Base-by-base conservation (phyloP, 148 eudicot species). In the Silene uniflora region DNA sequence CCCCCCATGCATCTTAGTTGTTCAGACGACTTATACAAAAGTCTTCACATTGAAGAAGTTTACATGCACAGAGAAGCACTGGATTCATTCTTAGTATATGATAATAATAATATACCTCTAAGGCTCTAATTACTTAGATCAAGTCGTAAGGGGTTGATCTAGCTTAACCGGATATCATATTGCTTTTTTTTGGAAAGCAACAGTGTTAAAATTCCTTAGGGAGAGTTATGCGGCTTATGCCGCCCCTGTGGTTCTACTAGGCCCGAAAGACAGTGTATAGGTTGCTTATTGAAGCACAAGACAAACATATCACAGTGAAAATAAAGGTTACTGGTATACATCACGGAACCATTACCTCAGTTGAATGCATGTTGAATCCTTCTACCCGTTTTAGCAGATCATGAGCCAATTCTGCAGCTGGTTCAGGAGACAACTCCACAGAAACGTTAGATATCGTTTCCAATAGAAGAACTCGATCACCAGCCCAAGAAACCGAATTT, bases 351-450 rank as follows among this genome's bases (percentile, higher is more conserved):
- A 19, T 9, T 86, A 96, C 99, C 99, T 96, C 99, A 73, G 97
- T 89, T 11, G 92, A 85, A 81, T 96, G 89, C 99, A 96, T 91
- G 77, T 77, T 84, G 82, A 96, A 92, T 81, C 85, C 86, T 76
- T 91, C 98, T 13, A 96, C 83, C 63, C 98, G 82, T 84, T 83
- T 87, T 22, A 96, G 83, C 75, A 96, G 86, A 78, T 88, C 87
- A 81, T 89, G 91, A 68, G 98, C 99, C 75, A 96, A 83, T 59
- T 92, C 98, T 56, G 98, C 96, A n/a, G 99, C 98, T 84, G 97
- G 90, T 83, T 86, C 97, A 52, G 96, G 77, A 75, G 99, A 93
- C 85, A 92, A 71, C 78, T 87, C 94, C 29, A 88, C 84, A 58
- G 99, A 89, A 49, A 92, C 98, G 78, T 88, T 96, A 76, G 98